Conservation (phyloP, 2,329 filamentous ascomycete genomes). For the Penicillium sp. region DNA sequence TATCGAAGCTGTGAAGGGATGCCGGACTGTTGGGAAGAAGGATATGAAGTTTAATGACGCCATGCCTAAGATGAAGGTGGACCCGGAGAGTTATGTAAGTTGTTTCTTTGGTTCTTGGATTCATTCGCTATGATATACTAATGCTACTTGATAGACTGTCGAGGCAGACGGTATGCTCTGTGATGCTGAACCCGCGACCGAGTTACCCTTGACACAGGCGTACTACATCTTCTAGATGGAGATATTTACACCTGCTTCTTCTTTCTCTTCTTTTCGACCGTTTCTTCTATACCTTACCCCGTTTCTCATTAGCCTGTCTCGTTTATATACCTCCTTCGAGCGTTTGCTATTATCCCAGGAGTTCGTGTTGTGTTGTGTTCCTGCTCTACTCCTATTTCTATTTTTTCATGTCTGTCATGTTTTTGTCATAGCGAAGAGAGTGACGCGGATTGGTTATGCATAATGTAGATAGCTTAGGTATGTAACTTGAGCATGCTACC, state of each 20-base stretch:
- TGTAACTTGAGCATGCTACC: not conserved
- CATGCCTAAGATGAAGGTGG: conserved; percentile 85
- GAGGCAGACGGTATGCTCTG: conserved; percentile 78
- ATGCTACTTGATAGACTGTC: conserved; percentile 54
- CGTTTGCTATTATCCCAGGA: conserved; percentile 8
- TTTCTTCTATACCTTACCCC: not conserved
- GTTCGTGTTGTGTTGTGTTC: not conserved
- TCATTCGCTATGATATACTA: not conserved
- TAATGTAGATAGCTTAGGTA: conserved; percentile 1
- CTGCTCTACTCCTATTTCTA: not conserved
- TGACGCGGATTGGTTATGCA: conserved; percentile 1
- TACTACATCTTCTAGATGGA: conserved; percentile 68
- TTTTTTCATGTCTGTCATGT: not conserved
- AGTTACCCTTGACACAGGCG: conserved; percentile 72
- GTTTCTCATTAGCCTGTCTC: not conserved
- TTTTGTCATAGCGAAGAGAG: conserved; percentile 10
- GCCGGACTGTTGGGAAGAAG: conserved; percentile 71
- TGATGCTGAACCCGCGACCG: conserved; percentile 68
- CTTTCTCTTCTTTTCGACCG: not conserved
- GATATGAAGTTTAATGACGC: conserved; percentile 89
- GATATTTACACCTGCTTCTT: not conserved
- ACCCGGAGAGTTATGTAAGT: conserved; percentile 79
- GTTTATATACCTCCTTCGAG: conserved; percentile 20
- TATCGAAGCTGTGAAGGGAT: conserved; percentile 75
- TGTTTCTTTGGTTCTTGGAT: not conserved